Base-by-base conservation (phyloP, 1,284 basidiomycete species). In the Naganishia liquefaciens region DNA sequence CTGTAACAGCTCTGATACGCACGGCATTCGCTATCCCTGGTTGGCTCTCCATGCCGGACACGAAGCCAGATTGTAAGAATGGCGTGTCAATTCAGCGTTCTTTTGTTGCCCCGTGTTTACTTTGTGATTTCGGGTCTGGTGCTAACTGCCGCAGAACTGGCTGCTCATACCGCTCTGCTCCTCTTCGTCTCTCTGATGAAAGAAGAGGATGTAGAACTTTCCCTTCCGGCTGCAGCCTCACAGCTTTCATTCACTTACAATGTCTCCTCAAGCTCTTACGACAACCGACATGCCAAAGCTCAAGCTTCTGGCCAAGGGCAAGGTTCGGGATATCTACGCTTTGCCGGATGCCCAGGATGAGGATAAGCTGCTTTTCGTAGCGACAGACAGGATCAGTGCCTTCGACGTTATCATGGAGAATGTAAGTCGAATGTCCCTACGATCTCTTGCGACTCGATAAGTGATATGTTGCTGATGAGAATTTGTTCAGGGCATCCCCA, bases 351-450 rank as follows among this genome's bases (percentile, higher is more conserved):
- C 68, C 80, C 70, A 88, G 64, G 77, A 79, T 63, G 71, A 72
- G 40, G 84, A 86, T 69, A 80, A 79, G 70, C 84, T 97, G 30
- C 84, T 99, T 64, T 98, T 99, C 78, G 89, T 99, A 62, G 93
- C 95, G 6, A 90, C 91, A 17, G 96, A 99, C 80, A 84, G 96
- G 68, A 96, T 98, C 75, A 95, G 91, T 23, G 94, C 95, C 0
- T 99, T 93, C 80, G 95, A 99, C 82, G 90, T 98, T 68, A 88
- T 96, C 75, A 84, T 97, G 73, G 86, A 87, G 76, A 92, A 93
- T 78, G 93, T 95, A 74, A 74, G 88, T 82, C 9, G 33, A 2
- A 37, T 7, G 13, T 13, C 19, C 17, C 9, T 17, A 10, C 23
- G 6, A 13, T 15, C 44, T 15, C 3, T 33, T n/a, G 33, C 33